These are phyloP conservation scores for Pseudocercospora musae DNA, from an alignment of 2,329 filamentous ascomycete species.

Conservation along the genomic window DNA sequence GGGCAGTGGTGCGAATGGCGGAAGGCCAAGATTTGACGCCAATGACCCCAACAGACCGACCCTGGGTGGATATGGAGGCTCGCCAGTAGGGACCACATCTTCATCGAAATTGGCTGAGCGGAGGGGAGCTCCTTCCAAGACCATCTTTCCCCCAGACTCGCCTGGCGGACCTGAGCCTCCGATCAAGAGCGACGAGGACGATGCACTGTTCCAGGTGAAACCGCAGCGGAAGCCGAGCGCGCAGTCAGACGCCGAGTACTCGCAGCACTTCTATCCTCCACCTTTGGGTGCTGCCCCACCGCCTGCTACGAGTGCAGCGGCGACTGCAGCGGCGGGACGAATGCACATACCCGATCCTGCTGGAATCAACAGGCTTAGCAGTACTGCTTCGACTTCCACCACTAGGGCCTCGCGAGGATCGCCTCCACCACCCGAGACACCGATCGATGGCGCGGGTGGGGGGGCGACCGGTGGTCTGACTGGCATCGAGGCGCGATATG, in stretches of 20 bases:
- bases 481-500: constrained; percentile 87
- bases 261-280: constrained; percentile 59
- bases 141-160: constrained; percentile 75
- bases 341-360: constrained; percentile 52
- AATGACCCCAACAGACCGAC: constrained; percentile 50
- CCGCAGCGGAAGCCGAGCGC: constrained; percentile 22
- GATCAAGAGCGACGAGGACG: constrained; percentile 62
- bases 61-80: constrained; percentile 43
- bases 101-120: constrained; percentile 67
- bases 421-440: constrained; percentile 90
- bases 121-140: constrained; percentile 73
- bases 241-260: constrained; percentile 21
- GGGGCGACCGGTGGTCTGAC: constrained; percentile 43
- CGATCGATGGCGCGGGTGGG: constrained; percentile 53
- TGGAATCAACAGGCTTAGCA: constrained; percentile 63
- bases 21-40: constrained; percentile 45
- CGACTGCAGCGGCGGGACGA: constrained; percentile 27
- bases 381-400: constrained; percentile 89
- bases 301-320: constrained; percentile 16
- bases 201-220: constrained; percentile 66
- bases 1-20: constrained; percentile 24
- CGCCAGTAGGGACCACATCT: constrained; percentile 30
- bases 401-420: constrained; percentile 89
- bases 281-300: constrained; percentile 36
- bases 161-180: constrained; percentile 67